A percentile compares a stretch with the other conserved stretches of the same genome.
phyloP scores from a whole-genome alignment of 129 eudicot genomes.

The Flaveria bidentis region DNA sequence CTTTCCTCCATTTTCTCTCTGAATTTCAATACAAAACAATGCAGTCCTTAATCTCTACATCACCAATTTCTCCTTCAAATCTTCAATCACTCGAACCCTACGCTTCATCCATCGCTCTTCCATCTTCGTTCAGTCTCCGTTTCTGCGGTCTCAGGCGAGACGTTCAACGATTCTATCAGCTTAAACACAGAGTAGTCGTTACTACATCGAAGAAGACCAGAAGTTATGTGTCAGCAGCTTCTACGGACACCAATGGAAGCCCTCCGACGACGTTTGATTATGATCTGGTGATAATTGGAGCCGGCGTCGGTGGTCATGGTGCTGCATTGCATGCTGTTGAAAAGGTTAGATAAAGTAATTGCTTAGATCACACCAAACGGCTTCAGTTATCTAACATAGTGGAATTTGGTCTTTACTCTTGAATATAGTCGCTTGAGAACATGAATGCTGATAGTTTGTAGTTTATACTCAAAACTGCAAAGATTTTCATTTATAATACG shows the following conservation, averaged over 20 bases:
- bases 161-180: conserved; percentile 20
- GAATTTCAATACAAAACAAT: background rate
- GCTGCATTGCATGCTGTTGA: conserved; percentile 93
- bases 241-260: conserved; percentile 45
- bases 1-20: background rate
- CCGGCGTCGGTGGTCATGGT: conserved; percentile 97
- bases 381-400: background rate
- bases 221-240: conserved; percentile 33
- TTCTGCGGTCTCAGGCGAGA: conserved; percentile 46
- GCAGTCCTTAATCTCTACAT: conserved; percentile 32
- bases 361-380: background rate
- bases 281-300: conserved; percentile 80
- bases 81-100: conserved; percentile 18
- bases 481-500: background rate
- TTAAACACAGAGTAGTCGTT: conserved; percentile 12
- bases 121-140: conserved; percentile 33
- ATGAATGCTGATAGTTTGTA: background rate
- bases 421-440: background rate
- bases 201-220: background rate
- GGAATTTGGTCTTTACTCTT: background rate
- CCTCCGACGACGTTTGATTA: conserved; percentile 55
- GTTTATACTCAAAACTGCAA: background rate
- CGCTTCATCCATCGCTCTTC: conserved; percentile 21
- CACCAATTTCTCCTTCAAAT: conserved; percentile 26
- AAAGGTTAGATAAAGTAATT: conserved; percentile 44